A percentile compares a stretch with the other conserved stretches of the same genome.
These are phyloP conservation scores for Excoecaria cochinchinensis DNA, from an alignment of 345 rosid genomes.

Conservation along the genomic window DNA sequence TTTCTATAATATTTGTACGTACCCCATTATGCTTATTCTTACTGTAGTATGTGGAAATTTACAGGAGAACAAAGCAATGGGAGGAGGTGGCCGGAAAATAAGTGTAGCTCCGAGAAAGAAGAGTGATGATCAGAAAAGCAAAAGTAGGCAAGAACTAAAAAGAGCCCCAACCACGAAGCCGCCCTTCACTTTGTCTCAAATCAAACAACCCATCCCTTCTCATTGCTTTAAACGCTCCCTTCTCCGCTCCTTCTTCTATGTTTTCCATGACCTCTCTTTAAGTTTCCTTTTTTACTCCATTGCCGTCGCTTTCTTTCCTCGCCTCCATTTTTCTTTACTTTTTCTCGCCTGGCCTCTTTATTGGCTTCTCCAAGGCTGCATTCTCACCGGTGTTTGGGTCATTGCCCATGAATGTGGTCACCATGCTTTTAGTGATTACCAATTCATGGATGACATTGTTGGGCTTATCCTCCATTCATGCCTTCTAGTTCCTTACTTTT, in stretches of 20 bases:
- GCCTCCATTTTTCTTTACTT: slow-evolving; percentile 53
- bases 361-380: slow-evolving; percentile 80
- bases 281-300: slow-evolving; percentile 54
- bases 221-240: slow-evolving; percentile 88
- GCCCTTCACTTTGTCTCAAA: slow-evolving; percentile 60
- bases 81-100: slow-evolving; percentile 77
- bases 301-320: slow-evolving; percentile 54
- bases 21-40: too few relatives aligned
- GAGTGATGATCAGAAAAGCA: not conserved
- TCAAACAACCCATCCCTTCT: slow-evolving; percentile 84
- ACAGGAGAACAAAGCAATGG: slow-evolving; percentile 42
- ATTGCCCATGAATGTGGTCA: slow-evolving; percentile 95
- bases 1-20: too few relatives aligned
- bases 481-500: slow-evolving; percentile 88
- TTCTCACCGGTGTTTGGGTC: slow-evolving; percentile 83
- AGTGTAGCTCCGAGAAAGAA: slow-evolving; percentile 32
- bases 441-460: slow-evolving; percentile 79
- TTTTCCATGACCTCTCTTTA: slow-evolving; percentile 51
- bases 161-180: slow-evolving; percentile 67
- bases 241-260: slow-evolving; percentile 69
- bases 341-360: slow-evolving; percentile 80
- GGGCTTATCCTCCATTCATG: slow-evolving; percentile 79
- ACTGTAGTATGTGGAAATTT: too few relatives aligned
- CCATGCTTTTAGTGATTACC: slow-evolving; percentile 90
- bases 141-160: slow-evolving; percentile 18